A percentile compares a stretch with the other conserved stretches of the same genome.
phyloP scores from a whole-genome alignment of 257 asterid genomes.

The Scutellaria baicalensis region DNA sequence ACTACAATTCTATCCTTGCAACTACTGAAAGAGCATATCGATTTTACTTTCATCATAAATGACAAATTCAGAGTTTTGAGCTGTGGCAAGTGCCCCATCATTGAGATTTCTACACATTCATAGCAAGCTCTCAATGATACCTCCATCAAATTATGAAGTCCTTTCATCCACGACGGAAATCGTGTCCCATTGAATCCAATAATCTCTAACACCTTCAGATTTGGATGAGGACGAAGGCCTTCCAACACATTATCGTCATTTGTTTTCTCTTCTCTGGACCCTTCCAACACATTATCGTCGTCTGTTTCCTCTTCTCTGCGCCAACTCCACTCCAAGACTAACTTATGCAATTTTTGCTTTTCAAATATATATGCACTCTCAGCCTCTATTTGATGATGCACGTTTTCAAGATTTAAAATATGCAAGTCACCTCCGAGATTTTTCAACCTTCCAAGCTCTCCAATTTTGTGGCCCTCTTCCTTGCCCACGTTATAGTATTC shows the following conservation, averaged over 20 bases:
- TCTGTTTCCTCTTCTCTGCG: neutral
- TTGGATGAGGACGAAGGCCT: neutral
- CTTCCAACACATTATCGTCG: conserved; percentile 1
- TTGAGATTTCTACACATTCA: neutral
- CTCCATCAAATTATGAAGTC: neutral
- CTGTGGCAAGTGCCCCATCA: neutral
- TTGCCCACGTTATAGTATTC: neutral
- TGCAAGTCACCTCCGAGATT: neutral
- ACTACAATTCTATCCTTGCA: neutral
- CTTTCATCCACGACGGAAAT: neutral
- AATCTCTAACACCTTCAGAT: neutral
- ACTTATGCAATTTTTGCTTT: neutral
- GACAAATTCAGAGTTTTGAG: neutral
- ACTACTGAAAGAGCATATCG: neutral
- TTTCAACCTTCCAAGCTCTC: neutral
- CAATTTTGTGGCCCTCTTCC: neutral
- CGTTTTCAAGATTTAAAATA: neutral
- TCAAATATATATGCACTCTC: neutral
- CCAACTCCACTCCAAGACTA: neutral
- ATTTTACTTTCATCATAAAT: neutral
- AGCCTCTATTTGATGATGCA: neutral
- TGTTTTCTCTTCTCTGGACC: too few relatives aligned
- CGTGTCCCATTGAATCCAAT: neutral
- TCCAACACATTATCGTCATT: too few relatives aligned
- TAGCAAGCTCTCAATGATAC: neutral